Evolutionary conservation across 129 eudicot species (phyloP), one percentile per base, ranked within the genome.

Genomic region (Scalesia atractyloides): DNA sequence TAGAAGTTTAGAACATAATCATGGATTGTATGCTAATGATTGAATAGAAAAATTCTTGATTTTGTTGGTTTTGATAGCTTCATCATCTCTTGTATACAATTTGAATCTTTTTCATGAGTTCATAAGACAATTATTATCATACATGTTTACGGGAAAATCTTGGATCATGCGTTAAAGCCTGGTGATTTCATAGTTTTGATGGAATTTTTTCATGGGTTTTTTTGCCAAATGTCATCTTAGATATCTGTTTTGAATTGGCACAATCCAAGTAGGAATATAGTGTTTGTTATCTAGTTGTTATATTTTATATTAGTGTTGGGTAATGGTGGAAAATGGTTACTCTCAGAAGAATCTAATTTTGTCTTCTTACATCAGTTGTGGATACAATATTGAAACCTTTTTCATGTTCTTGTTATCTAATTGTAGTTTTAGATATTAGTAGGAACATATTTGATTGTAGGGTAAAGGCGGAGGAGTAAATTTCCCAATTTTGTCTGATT

Each of bases 131-230:
- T n/a, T 51, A 10, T 51, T 51, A n/a, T 17, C 57, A 0, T 51
- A 51, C 22, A 5, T 49, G 4, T 49, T 15, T 49, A 49, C 54
- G 3, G 10, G 10, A 30, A 5, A 51, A 51, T 51, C 57, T 51
- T 51, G 20, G 57, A 51, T 51, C 17, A 51, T 51, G 19, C 19
- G 56, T 7, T 50, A 50, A 50, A 50, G 15, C 56, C 56, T 50
- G 56, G 19, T 3, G 53, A 6, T 48, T 48, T 48, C 52, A 48
- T 10, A 2, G 4, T 0, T 24, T 24, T 24, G 26, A 24, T 24
- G 26, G 5, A 30, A 30, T 49, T 50, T n/a, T n/a, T 50, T 50
- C 39, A 49, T 63, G 39, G 78, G 50, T 62, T 62, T 73, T 15
- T 59, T 72, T 30, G 0, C 41, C 24, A 41, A 24, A 9, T 72